phyloP scores from a whole-genome alignment of 495 filamentous ascomycete genomes.

The Cladorrhinum samala region DNA sequence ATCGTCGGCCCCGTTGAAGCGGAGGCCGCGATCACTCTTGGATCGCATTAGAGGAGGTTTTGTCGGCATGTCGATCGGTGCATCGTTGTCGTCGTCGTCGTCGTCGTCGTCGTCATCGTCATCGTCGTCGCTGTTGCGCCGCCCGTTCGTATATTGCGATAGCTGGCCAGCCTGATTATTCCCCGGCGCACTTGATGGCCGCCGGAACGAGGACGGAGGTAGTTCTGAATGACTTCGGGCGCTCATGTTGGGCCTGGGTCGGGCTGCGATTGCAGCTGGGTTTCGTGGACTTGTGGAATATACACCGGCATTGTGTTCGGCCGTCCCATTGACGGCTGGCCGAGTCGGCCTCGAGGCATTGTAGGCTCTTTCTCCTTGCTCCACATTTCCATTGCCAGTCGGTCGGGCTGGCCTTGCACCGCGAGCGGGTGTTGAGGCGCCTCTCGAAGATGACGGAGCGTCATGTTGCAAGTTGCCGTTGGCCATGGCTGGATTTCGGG shows the following conservation, averaged over 20 bases:
- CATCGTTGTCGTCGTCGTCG: conserved; percentile 12
- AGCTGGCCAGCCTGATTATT: conserved; percentile 12
- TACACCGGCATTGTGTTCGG: conserved; percentile 3
- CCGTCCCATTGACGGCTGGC: background rate
- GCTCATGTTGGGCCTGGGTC: conserved; percentile 4
- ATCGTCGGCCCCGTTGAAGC: conserved; percentile 33
- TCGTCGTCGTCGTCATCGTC: conserved; percentile 26
- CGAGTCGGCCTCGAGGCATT: background rate
- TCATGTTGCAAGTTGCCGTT: background rate
- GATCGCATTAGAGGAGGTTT: conserved; percentile 59
- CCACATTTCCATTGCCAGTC: background rate
- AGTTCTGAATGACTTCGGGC: conserved; percentile 11
- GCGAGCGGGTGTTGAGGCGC: conserved; percentile 12
- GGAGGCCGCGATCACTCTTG: conserved; percentile 63
- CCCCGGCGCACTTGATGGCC: conserved; percentile 29
- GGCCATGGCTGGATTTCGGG: conserved; percentile 4
- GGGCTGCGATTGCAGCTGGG: conserved; percentile 1
- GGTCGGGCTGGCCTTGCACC: conserved; percentile 12
- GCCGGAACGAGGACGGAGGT: conserved; percentile 12
- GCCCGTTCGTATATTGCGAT: conserved; percentile 3
- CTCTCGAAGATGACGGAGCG: background rate
- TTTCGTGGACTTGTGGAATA: background rate
- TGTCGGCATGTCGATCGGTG: conserved; percentile 28
- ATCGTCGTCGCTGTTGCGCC: conserved; percentile 7
- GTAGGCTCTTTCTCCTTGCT: background rate